Evolutionary conservation across 495 filamentous ascomycete genomes (phyloP), one percentile per base, ranked within the genome.

Genomic region (Xylaria curta): DNA sequence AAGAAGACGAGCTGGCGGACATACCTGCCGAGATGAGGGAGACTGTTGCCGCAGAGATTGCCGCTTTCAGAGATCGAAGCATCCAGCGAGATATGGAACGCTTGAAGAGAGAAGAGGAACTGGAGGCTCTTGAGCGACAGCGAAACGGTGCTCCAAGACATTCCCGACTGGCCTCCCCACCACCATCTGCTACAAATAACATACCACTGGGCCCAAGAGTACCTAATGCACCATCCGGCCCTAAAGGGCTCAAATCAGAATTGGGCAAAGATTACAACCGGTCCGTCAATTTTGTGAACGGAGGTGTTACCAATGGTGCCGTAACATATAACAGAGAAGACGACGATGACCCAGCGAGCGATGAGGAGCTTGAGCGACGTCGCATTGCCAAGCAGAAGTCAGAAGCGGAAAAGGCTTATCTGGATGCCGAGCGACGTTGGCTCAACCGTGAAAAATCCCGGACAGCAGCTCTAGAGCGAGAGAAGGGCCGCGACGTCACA

Each of bases 21-120:
- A 97, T 99, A 68, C 96, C 96, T 3, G 91, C 93, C 13, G 96
- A 98, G 76, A 95, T 95, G 94, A 91, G 96, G n/a, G 96, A 95
- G 76, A 97, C 91, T 9, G 95, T 99, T 31, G 94, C 96, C 9
- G 91, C 91, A 72, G 97, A 99, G 75, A 99, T 99, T 73, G 88
- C 93, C 9, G 92, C 94, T 12, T 99, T 99, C 84, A 87, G 96
- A 75, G 94, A 98, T 68, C 86, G 95, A 49, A 97, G 94, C 74
- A 96, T 90, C 68, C 87, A 90, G 53, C 86, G 95, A 15, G 96
- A 99, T 80, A 84, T 97, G 79, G 96, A 98, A 81, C 92, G 97
- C 6, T 79, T 97, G 60, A 88, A 89, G 76, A 83, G 90, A 15
- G 96, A 98, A 80, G 97, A 99, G 79, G 95, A 97, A 75, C 90